Evolutionary conservation across 1,284 basidiomycete genomes (phyloP).

Genomic region (Phaffia rhodozyma): DNA sequence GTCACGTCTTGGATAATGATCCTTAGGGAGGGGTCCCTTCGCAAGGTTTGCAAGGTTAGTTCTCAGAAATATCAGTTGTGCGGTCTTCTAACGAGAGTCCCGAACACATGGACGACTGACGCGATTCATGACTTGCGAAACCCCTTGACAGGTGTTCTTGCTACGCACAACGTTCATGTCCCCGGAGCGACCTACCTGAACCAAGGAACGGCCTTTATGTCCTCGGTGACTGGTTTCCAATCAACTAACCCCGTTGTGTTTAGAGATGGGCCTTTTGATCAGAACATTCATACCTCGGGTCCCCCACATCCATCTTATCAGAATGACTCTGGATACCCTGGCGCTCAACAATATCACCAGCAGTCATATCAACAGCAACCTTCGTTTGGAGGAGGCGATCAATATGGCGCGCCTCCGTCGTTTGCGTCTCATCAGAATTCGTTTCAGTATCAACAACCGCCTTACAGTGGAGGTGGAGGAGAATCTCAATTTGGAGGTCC

Average conservation of each 20-base stretch:
- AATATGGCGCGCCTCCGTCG: neutral
- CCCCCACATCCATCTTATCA: too few species aligned
- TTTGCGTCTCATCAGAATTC: neutral
- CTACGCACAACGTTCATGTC: constrained; percentile 34
- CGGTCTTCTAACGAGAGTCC: too few species aligned
- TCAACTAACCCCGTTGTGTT: too few species aligned
- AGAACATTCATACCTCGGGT: too few species aligned
- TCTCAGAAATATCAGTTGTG: neutral
- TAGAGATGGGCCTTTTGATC: too few species aligned
- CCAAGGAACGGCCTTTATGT: constrained; percentile 18
- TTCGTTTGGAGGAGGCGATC: neutral
- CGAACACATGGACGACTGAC: too few species aligned
- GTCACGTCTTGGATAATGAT: constrained; percentile 25
- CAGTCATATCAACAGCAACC: too few species aligned
- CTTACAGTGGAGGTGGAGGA: neutral
- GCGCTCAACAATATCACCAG: too few species aligned
- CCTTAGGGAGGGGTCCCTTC: constrained; percentile 11
- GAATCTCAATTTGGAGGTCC: neutral
- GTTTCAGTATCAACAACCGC: neutral
- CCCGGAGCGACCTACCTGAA: neutral
- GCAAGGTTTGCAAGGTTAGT: constrained; percentile 30
- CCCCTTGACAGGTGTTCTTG: constrained; percentile 22
- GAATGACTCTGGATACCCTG: too few species aligned
- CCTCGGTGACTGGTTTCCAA: constrained; percentile 17
- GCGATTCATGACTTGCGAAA: too few species aligned